Conservation (phyloP, 495 filamentous ascomycete species). For the Lasiosphaeris hirsuta region DNA sequence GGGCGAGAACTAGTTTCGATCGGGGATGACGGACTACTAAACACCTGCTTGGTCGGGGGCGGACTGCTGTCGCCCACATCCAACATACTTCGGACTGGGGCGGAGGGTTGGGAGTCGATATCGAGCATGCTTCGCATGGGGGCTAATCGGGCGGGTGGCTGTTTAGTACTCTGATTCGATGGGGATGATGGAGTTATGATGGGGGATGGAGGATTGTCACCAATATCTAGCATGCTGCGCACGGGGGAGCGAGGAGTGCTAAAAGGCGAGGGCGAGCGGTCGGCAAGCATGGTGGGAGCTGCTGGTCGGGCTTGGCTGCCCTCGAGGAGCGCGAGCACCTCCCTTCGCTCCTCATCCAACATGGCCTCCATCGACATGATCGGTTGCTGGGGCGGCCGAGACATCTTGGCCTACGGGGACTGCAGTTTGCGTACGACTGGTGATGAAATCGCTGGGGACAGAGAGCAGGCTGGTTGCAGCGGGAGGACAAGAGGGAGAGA, state of each 20-base stretch:
- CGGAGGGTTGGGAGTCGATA: slow-evolving; percentile 38
- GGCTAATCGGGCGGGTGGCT: slow-evolving; percentile 24
- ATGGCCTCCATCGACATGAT: slow-evolving; percentile 68
- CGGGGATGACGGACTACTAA: slow-evolving; percentile 44
- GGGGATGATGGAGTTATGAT: slow-evolving; percentile 21
- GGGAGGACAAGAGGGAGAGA: neutral
- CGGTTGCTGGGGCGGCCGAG: slow-evolving; percentile 20
- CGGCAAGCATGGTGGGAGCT: slow-evolving; percentile 34
- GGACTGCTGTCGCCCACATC: slow-evolving; percentile 34
- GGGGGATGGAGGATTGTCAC: slow-evolving; percentile 27
- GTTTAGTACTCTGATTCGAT: slow-evolving; percentile 28
- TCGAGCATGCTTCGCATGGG: slow-evolving; percentile 62
- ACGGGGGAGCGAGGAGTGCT: slow-evolving; percentile 52
- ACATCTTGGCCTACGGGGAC: slow-evolving; percentile 13
- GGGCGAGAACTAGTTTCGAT: slow-evolving; percentile 20
- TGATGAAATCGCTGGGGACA: no score
- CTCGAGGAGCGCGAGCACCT: slow-evolving; percentile 64
- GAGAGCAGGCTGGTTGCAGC: no score
- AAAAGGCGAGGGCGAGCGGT: slow-evolving; percentile 46
- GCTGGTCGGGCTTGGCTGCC: slow-evolving; percentile 33
- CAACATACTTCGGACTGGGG: slow-evolving; percentile 42
- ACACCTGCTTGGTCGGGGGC: slow-evolving; percentile 22
- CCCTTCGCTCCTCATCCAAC: slow-evolving; percentile 68
- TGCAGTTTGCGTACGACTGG: no score
- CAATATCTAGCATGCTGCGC: slow-evolving; percentile 54